Evolutionary conservation across 768 basidiomycete species (phyloP), one percentile per base, ranked within the genome.

Genomic region (Mycena filopes): DNA sequence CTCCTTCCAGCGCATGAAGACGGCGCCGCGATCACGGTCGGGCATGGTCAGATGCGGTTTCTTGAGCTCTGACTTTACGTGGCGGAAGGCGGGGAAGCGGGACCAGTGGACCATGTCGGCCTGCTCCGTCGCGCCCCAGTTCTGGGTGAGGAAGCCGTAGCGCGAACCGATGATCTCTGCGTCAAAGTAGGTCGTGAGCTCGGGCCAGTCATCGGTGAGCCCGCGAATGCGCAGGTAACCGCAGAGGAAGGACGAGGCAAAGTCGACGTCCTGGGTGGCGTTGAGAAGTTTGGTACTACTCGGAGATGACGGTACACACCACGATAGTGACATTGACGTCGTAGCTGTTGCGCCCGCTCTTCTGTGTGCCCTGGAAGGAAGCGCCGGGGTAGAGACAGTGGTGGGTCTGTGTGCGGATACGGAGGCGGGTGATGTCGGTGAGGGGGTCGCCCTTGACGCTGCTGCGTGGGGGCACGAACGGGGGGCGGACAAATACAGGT

Each of bases 1-100:
- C 79, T 99, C 97, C 79, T 99, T 99, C 92, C 95, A 96, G 65
- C 97, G 84, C 91, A 99, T 95, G 76, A 98, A 99, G 31, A 96
- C 88, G 26, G 91, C 91, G 1, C 91, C 90, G 51, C 91, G 86
- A 71, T 92, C 89, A 43, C 90, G 83, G 72, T 92, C 91, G 48
- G 86, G 79, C 73, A 97, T 89, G 43, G 92, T 94, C 76, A 94
- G 72, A 66, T 89, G 85, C 0, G 95, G 94, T 73, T 87, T 83
- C 74, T 89, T 87, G 67, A 96, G 84, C 72, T 96, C 93, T 64
- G 86, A 83, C 75, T 89, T 89, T 67, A 96, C 87, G 71, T 93
- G 86, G 43, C 91, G 87, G 78, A 96, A 95, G 25, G 95, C 90
- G 41, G 94, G 94, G 80, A 98, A 98, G 46, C 96, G 88, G 40